phyloP scores from a whole-genome alignment of 1,284 basidiomycete species.

The Phylloporus gajari region DNA sequence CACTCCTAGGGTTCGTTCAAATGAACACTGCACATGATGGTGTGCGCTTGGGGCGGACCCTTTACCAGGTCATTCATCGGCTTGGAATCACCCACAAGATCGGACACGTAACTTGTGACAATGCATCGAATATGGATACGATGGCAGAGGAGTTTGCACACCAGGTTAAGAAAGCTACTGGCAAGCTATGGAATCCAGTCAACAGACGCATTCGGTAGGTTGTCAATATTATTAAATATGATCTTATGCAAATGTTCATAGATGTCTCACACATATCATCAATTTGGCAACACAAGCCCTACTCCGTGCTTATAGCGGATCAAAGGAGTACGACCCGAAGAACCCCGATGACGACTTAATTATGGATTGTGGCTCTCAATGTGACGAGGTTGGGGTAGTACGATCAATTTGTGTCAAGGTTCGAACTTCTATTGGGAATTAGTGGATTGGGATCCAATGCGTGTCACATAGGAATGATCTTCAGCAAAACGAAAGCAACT shows the following conservation, averaged over 20 bases:
- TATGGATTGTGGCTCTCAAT: no score
- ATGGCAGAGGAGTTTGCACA: background rate
- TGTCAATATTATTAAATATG: background rate
- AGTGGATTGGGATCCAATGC: no score
- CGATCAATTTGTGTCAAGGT: background rate
- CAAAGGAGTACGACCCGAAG: background rate
- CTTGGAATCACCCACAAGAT: background rate
- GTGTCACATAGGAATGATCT: background rate
- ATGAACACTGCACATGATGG: background rate
- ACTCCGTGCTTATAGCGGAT: background rate
- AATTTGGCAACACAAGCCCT: background rate
- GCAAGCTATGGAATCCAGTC: background rate
- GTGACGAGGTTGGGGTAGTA: no score
- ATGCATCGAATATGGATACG: background rate
- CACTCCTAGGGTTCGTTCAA: no score
- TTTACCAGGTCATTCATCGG: background rate
- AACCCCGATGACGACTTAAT: no score
- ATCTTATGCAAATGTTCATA: no score
- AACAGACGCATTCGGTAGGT: background rate
- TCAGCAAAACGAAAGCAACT: background rate
- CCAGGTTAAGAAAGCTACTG: background rate
- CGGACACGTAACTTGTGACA: background rate
- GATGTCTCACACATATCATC: background rate
- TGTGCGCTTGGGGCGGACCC: background rate
- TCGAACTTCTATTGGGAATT: no score